Percentiles rank a stretch among this genome's conserved stretches.
Conservation (phyloP, 2,329 filamentous ascomycete genomes). For the Lecanoromycetidae sp. region DNA sequence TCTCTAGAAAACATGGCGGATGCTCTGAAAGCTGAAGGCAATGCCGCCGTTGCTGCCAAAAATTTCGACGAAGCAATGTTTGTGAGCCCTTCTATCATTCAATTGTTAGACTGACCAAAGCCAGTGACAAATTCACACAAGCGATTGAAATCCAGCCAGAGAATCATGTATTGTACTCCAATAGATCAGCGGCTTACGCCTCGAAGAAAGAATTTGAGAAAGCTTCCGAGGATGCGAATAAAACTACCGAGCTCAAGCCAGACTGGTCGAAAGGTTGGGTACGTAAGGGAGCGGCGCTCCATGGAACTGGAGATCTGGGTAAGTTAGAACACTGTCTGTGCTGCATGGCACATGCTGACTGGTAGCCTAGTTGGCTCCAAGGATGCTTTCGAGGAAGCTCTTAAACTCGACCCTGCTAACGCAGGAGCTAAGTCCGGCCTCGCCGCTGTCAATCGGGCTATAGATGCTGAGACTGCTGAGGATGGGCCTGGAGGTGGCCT, state of each 20-base stretch:
- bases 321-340: no score
- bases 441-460: slow-evolving; percentile 72
- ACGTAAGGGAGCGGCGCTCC: slow-evolving; percentile 80
- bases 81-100: slow-evolving; percentile 32
- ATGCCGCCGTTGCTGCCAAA: slow-evolving; percentile 96
- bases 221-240: slow-evolving; percentile 79
- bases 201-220: slow-evolving; percentile 80
- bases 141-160: slow-evolving; percentile 76
- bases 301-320: slow-evolving; percentile 72
- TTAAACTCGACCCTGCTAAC: slow-evolving; percentile 85
- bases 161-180: slow-evolving; percentile 97
- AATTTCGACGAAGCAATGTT: slow-evolving; percentile 94
- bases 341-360: neutral
- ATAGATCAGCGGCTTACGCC: slow-evolving; percentile 76
- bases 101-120: slow-evolving; percentile 6
- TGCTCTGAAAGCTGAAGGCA: slow-evolving; percentile 91
- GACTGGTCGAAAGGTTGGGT: slow-evolving; percentile 98
- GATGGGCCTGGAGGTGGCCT: slow-evolving; percentile 60
- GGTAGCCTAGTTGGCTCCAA: slow-evolving; percentile 54
- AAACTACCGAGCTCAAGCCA: slow-evolving; percentile 87
- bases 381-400: slow-evolving; percentile 86
- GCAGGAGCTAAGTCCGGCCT: slow-evolving; percentile 85
- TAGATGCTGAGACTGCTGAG: slow-evolving; percentile 59
- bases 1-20: no score
- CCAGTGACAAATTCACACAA: slow-evolving; percentile 83